Conservation (phyloP, 345 rosid genomes). For the Theobroma cacao region DNA sequence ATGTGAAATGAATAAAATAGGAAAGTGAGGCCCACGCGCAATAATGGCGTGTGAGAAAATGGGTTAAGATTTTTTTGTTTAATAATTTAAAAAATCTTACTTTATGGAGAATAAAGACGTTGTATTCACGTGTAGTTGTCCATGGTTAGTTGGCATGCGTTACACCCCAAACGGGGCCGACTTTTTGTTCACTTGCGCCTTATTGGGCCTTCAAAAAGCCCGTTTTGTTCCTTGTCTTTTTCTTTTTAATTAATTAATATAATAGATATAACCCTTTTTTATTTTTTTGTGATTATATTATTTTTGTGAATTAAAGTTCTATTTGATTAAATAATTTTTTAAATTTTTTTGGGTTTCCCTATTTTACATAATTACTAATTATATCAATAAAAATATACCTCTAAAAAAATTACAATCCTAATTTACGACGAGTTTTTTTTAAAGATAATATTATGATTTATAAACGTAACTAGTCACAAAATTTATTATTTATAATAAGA, state of each 20-base stretch:
- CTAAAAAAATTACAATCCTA: too few relatives aligned
- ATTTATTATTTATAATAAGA: too few relatives aligned
- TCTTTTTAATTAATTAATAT: background rate
- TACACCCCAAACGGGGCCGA: background rate
- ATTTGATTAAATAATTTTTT: too few relatives aligned
- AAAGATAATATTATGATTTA: too few relatives aligned
- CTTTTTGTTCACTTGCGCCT: background rate
- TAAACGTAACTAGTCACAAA: too few relatives aligned
- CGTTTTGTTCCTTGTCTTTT: background rate
- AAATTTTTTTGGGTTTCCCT: too few relatives aligned
- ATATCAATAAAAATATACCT: too few relatives aligned
- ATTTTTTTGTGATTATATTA: background rate
- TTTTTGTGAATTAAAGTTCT: background rate
- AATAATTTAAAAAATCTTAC: background rate
- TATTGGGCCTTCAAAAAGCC: conserved; percentile 12
- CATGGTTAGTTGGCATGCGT: conserved; percentile 1
- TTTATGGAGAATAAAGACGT: conserved; percentile 17
- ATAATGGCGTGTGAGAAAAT: background rate
- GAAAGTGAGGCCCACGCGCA: background rate
- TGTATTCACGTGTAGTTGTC: conserved; percentile 23
- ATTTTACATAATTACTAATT: too few relatives aligned
- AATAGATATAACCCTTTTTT: background rate
- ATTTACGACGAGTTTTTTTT: too few relatives aligned
- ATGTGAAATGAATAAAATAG: background rate
- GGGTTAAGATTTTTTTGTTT: background rate